Evolutionary conservation across 2,329 filamentous ascomycete genomes (phyloP).

Genomic region (Aspergillus ibericus): DNA sequence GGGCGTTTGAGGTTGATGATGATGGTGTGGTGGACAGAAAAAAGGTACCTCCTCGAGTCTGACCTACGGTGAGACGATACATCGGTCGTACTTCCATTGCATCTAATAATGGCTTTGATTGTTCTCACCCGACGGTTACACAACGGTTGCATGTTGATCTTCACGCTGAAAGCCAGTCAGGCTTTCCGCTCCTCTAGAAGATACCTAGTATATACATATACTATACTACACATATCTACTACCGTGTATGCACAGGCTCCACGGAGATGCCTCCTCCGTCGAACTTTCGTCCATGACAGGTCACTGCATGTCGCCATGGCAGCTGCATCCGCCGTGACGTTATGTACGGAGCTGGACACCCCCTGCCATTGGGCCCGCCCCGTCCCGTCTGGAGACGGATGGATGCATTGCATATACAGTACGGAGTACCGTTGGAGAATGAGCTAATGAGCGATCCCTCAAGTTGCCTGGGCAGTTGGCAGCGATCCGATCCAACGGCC

Average conservation of each 20-base stretch:
- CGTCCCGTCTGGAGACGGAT: conserved; percentile 9
- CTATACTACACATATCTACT: background rate
- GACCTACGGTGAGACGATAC: too few relatives aligned
- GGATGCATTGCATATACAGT: background rate
- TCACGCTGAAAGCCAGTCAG: background rate
- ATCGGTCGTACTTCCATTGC: too few relatives aligned
- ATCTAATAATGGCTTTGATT: background rate
- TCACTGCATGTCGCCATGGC: background rate
- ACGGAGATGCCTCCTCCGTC: background rate
- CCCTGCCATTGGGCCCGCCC: conserved; percentile 9
- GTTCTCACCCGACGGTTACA: background rate
- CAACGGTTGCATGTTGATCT: background rate
- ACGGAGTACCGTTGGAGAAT: background rate
- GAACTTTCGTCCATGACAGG: background rate
- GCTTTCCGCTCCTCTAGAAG: too few relatives aligned
- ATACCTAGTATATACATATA: too few relatives aligned
- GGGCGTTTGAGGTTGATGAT: conserved; percentile 3
- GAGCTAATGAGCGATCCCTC: background rate
- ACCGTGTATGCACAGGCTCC: background rate
- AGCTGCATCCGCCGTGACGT: conserved; percentile 4
- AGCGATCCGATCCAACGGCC: background rate
- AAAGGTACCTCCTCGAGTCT: too few relatives aligned
- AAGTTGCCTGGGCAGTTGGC: background rate
- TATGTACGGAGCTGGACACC: background rate
- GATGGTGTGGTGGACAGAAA: background rate